Base-by-base conservation (phyloP, 768 basidiomycete species). In the Rhodotorula graminis region DNA sequence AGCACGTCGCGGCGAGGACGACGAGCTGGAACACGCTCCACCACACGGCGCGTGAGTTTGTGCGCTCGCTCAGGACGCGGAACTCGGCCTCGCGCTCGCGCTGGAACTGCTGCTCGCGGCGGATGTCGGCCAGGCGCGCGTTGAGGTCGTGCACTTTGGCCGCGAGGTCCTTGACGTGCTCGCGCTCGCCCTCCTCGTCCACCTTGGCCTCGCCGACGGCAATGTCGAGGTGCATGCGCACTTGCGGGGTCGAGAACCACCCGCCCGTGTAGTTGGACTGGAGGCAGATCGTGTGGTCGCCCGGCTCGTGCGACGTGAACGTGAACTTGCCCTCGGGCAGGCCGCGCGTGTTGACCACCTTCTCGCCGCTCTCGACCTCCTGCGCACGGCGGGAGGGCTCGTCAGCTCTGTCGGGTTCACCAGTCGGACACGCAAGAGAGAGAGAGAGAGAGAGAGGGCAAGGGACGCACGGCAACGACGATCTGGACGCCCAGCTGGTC, bases 61-160 rank as follows among this genome's bases (percentile, higher is more conserved):
- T 95, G 25, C 82, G 81, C 82, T 99, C 96, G 77, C 91, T 93
- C 73, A 97, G 81, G 82, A 93, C 84, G 52, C 96, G 84, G 80
- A 90, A 99, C 77, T 91, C 89, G 19, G 90, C 85, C 82, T 99
- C 96, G 75, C 96, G 84, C 82, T 99, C 95, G 56, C 96, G 86
- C 83, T 98, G 95, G 80, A 97, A 99, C 82, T 94, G 91, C 82
- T 99, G 96, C 82, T 98, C 96, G 37, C 93, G 85, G 59, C 92
- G 85, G 67, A 98, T 90, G 77, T 95, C 93, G 81, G 91, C 91
- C 61, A 99, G 84, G 81, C 93, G 95, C 79, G 88, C 86, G 82
- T 98, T 99, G 72, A 99, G 84, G 78, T 98, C 96, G 40, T 92
- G 88, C 67, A 99, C 85, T 81, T 92, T 92, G 61, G 85, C 79